Conservation (phyloP, 73 alveolate genomes). For the Paramecium sonneborni region DNA sequence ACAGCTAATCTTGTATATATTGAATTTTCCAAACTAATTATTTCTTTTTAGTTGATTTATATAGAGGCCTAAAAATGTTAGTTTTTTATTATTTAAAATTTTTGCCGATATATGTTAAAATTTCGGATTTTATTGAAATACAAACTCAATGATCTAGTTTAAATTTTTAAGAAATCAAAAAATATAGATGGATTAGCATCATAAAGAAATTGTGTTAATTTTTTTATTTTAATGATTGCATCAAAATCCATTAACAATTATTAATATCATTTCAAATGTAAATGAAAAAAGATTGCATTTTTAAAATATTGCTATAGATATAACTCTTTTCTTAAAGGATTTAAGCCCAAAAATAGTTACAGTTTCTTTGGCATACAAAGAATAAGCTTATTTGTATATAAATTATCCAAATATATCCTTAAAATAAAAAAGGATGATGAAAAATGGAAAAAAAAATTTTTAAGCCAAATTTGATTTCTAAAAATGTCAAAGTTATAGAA, state of each 20-base stretch:
- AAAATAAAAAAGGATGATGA: not conserved
- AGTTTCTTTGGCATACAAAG: not conserved
- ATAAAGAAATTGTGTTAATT: not conserved
- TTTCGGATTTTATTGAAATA: too few relatives aligned
- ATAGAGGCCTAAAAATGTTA: too few relatives aligned
- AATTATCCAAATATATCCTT: not conserved
- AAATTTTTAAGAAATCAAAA: too few relatives aligned
- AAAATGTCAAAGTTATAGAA: not conserved
- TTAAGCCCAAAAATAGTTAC: not conserved
- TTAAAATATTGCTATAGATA: not conserved
- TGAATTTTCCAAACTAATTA: too few relatives aligned
- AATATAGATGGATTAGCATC: too few relatives aligned
- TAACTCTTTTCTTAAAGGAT: not conserved
- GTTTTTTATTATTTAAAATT: too few relatives aligned
- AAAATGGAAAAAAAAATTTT: not conserved
- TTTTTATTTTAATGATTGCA: not conserved
- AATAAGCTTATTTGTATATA: not conserved
- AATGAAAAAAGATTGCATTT: not conserved
- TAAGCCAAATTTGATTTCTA: not conserved
- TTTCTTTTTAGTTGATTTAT: too few relatives aligned
- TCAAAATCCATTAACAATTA: not conserved
- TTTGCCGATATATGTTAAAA: too few relatives aligned
- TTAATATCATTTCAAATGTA: not conserved
- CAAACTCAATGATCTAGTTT: too few relatives aligned
- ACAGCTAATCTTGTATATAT: too few relatives aligned